phyloP scores from a whole-genome alignment of 352 stramenopile species.

The Phytophthora uliginosa region DNA sequence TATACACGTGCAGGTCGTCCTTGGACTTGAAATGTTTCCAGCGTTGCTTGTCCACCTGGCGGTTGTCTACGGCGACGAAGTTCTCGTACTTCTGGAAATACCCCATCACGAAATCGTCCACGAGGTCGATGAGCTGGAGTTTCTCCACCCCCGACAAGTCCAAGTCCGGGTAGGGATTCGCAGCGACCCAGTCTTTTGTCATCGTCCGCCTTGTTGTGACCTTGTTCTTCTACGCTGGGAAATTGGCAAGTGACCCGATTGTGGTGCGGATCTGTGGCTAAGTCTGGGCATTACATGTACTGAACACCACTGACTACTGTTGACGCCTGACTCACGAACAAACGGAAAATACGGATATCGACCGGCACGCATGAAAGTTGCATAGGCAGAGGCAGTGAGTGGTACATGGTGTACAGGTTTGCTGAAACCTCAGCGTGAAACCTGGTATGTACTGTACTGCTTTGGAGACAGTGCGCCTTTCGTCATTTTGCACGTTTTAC shows the following conservation, averaged over 20 bases:
- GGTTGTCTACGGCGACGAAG: constrained; percentile 36
- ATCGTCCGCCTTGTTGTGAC: constrained; percentile 15
- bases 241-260: not conserved
- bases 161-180: constrained; percentile 41
- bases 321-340: too few relatives aligned
- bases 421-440: too few relatives aligned
- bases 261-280: not conserved
- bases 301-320: not conserved
- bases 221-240: not conserved
- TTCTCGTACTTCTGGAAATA: constrained; percentile 56
- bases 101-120: constrained; percentile 38
- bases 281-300: not conserved
- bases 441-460: too few relatives aligned
- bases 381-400: too few relatives aligned
- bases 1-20: constrained; percentile 55
- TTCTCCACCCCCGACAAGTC: constrained; percentile 32
- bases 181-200: constrained; percentile 31
- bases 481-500: too few relatives aligned
- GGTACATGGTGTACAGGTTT: too few relatives aligned
- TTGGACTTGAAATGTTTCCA: constrained; percentile 58
- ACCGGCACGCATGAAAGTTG: too few relatives aligned
- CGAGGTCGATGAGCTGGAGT: constrained; percentile 39
- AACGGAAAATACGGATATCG: too few relatives aligned
- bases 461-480: too few relatives aligned
- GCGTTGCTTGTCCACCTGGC: constrained; percentile 40